A percentile compares a stretch with the other conserved stretches of the same genome.
phyloP scores from a whole-genome alignment of 225 moss, liverwort and hornwort species.

The Sphagnum contortum region DNA sequence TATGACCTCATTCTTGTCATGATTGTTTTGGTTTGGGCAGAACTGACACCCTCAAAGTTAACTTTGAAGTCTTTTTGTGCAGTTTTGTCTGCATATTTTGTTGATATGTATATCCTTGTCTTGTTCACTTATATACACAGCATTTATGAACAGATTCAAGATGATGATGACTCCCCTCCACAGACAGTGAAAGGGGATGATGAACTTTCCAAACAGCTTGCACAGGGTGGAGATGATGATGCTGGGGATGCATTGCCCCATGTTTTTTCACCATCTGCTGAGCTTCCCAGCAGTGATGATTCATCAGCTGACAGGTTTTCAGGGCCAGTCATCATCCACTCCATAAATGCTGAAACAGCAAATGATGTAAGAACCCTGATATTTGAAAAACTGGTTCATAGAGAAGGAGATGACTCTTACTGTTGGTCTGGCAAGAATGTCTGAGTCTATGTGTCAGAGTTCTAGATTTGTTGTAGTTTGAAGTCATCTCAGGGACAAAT shows the following conservation, averaged over 20 bases:
- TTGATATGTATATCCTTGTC: too few species aligned
- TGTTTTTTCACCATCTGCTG: constrained; percentile 28
- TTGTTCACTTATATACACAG: neutral
- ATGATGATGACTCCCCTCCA: constrained; percentile 41
- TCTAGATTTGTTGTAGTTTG: too few species aligned
- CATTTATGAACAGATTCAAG: constrained; percentile 37
- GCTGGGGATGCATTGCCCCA: constrained; percentile 19
- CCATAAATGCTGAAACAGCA: constrained; percentile 42
- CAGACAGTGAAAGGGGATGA: constrained; percentile 37
- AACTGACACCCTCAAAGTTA: too few species aligned
- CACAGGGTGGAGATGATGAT: constrained; percentile 32
- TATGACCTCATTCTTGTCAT: too few species aligned
- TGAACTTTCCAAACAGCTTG: constrained; percentile 20
- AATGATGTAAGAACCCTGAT: constrained; percentile 35
- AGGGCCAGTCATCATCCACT: constrained; percentile 38
- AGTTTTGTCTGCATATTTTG: too few species aligned
- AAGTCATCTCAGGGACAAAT: too few species aligned
- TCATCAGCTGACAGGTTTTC: constrained; percentile 32
- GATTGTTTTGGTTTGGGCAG: too few species aligned
- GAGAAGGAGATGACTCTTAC: neutral
- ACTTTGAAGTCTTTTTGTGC: too few species aligned
- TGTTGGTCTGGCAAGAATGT: too few species aligned
- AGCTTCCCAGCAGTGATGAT: constrained; percentile 27
- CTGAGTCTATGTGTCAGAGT: too few species aligned
- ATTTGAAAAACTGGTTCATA: too few species aligned